These are phyloP conservation scores for Nicotiana knightiana DNA, from an alignment of 257 asterid species.

Conservation along the genomic window DNA sequence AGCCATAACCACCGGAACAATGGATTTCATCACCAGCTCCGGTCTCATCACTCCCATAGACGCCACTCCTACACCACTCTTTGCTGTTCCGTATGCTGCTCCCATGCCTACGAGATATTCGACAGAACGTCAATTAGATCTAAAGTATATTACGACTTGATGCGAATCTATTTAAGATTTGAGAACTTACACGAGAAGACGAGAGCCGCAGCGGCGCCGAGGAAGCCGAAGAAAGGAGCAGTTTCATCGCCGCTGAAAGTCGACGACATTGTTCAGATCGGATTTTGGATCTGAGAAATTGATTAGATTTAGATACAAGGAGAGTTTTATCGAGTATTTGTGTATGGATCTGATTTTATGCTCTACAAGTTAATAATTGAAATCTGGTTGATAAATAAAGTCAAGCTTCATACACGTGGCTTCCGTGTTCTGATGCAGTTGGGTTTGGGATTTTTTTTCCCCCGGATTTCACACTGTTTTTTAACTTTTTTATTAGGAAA, in stretches of 20 bases:
- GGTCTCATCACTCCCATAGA: constrained; percentile 26
- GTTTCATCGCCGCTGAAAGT: constrained; percentile 34
- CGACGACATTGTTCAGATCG: constrained; percentile 13
- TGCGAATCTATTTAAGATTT: neutral
- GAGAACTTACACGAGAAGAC: constrained; percentile 26
- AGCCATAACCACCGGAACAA: constrained; percentile 22
- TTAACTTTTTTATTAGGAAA: too few species aligned
- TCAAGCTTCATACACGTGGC: constrained; percentile 3
- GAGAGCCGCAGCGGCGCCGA: constrained; percentile 34
- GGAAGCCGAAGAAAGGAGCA: constrained; percentile 35
- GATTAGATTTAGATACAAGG: neutral
- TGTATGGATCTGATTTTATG: too few species aligned
- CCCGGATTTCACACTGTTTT: neutral
- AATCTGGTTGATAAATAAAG: neutral
- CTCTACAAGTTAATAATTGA: neutral
- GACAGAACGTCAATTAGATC: neutral
- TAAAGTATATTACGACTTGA: neutral
- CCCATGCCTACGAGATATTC: constrained; percentile 14
- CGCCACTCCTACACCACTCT: constrained; percentile 23
- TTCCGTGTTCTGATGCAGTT: neutral
- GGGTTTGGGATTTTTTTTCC: neutral
- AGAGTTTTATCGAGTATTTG: neutral
- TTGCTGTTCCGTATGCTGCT: constrained; percentile 22
- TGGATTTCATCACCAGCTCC: constrained; percentile 21
- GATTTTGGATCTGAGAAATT: constrained; percentile 13